Base-by-base conservation (phyloP, 2,329 filamentous ascomycete genomes). In the Exserohilum turcica region DNA sequence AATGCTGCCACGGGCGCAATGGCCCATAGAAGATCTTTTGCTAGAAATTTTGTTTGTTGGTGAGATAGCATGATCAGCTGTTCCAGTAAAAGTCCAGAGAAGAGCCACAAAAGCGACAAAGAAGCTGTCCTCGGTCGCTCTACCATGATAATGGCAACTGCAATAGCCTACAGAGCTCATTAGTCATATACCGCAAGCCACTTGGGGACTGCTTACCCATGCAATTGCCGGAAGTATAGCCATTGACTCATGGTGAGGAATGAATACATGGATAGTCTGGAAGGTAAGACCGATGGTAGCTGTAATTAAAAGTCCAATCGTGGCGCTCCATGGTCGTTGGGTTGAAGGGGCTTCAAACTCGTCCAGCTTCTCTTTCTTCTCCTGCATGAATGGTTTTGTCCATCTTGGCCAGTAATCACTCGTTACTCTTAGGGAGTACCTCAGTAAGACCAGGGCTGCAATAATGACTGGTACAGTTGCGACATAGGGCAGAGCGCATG, bases 301-400 rank as follows among this genome's bases (percentile, higher is more conserved):
- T 24, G 74, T 48, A 4, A 54, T 39, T 16, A 74, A 48, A 5
- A 74, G 52, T 16, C 48, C 60, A 43, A 64, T 66, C 12, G 66
- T 70, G 10, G 60, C 59, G 38, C 48, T 57, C 36, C 59, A 52
- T 13, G 77, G 57, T 55, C 67, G 67, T 60, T 54, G 35, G 64
- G 59, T 35, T 57, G 67, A 52, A 51, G 66, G 19, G 66, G 57
- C 27, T 61, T 64, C 54, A 69, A 76, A 43, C 61, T 70, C 47
- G 66, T 71, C 43, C 71, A 58, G 39, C 18, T 51, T 61, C 32
- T 66, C 60, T 45, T 70, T 67, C 9, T 57, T 48, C 56, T 74
- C 71, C 38, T 56, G 52, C 9, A 85, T 70, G 54, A 86, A 85
- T 3, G 80, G 74, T 42, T 64, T 74, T 16, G 76, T 77, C 83